A percentile compares a stretch with the other conserved stretches of the same genome.
These are phyloP conservation scores for Wickerhamiella occidentalis DNA, from an alignment of 805 yeast species.

Conservation along the genomic window DNA sequence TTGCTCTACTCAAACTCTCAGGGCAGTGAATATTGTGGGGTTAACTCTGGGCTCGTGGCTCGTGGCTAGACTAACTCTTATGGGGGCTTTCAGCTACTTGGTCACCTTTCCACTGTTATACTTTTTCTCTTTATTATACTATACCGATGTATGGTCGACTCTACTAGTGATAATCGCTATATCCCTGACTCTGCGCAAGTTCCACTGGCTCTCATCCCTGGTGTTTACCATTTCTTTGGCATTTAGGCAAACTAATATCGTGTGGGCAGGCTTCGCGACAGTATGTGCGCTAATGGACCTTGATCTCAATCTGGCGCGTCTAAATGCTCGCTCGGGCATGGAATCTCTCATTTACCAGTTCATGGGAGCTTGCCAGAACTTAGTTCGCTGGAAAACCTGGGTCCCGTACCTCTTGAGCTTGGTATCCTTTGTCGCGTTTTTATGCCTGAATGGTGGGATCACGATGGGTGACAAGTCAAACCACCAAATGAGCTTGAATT, in stretches of 20 bases:
- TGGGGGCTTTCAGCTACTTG: conserved; percentile 34
- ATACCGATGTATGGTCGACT: conserved; percentile 91
- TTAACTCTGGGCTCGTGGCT: conserved; percentile 29
- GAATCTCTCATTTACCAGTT: conserved; percentile 1
- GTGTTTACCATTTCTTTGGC: conserved; percentile 51
- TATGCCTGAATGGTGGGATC: conserved; percentile 64
- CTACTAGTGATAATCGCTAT: conserved; percentile 47
- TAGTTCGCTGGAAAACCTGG: background rate
- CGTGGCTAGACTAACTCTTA: conserved; percentile 32
- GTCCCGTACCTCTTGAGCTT: conserved; percentile 27
- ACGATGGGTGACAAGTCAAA: conserved; percentile 87
- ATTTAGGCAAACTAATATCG: conserved; percentile 83
- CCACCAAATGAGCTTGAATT: conserved; percentile 58
- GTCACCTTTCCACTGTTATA: conserved; percentile 57
- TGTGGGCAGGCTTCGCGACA: conserved; percentile 61
- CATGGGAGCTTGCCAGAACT: background rate
- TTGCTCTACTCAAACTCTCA: conserved; percentile 29
- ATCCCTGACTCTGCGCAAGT: conserved; percentile 18
- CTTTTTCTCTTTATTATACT: conserved; percentile 64
- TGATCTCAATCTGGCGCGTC: conserved; percentile 27
- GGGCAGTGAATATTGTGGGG: conserved; percentile 46
- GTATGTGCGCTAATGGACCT: conserved; percentile 1
- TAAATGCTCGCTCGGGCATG: conserved; percentile 3
- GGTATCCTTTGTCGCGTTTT: conserved; percentile 42
- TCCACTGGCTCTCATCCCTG: conserved; percentile 35